phyloP scores from a whole-genome alignment of 345 rosid species.

The Acer yangbiense region DNA sequence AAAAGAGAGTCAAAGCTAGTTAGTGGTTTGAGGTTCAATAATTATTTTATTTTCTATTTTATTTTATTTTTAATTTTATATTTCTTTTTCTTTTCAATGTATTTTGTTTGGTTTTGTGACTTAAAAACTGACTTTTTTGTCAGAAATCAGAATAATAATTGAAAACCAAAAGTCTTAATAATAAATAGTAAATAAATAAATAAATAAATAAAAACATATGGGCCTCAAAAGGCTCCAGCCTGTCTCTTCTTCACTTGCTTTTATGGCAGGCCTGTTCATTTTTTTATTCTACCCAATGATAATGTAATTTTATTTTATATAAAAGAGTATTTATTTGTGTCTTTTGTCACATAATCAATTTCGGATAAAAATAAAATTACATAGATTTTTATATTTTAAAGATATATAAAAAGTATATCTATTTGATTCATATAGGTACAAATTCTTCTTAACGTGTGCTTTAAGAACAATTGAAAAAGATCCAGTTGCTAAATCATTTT shows the following conservation, averaged over 20 bases:
- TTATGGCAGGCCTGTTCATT: slow-evolving; percentile 1
- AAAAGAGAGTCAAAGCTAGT: slow-evolving; percentile 52
- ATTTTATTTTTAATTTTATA: background rate
- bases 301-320: too few relatives aligned
- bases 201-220: background rate
- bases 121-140: slow-evolving; percentile 21
- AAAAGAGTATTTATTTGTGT: too few relatives aligned
- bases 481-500: too few relatives aligned
- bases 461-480: too few relatives aligned
- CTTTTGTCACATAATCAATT: too few relatives aligned
- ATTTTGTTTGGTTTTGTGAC: slow-evolving; percentile 10
- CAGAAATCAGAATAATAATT: background rate
- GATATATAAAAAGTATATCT: too few relatives aligned
- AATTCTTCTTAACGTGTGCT: too few relatives aligned
- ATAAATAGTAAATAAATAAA: too few relatives aligned
- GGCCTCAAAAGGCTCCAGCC: slow-evolving; percentile 27
- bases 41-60: background rate
- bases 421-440: too few relatives aligned
- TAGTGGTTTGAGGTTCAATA: slow-evolving; percentile 25
- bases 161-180: background rate
- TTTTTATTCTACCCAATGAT: background rate
- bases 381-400: too few relatives aligned
- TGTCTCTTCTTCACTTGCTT: slow-evolving; percentile 19
- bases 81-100: background rate
- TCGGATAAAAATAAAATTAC: too few relatives aligned